Evolutionary conservation across 306 rosid species (phyloP), one percentile per base, ranked within the genome.

Genomic region (Cucurbita moschata): DNA sequence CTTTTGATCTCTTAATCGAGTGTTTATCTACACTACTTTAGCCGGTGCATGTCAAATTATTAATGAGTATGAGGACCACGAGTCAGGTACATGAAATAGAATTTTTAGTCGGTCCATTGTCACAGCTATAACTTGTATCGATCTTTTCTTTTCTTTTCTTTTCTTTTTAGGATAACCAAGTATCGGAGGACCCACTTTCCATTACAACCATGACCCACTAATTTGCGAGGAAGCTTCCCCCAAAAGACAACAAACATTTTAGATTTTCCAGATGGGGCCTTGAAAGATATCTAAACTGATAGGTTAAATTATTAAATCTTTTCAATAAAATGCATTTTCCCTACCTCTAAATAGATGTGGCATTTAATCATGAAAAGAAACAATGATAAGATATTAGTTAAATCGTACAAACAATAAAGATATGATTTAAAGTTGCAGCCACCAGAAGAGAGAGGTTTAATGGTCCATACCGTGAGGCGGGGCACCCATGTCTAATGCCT

Each of bases 401-500:
- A 43, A 42, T 65, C 53, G 49, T 42, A 10, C 50, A 49, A 66
- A 43, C 72, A 43, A 64, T 8, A 42, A 69, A 30, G 74, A 16
- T 26, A 26, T 47, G 58, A 16, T n/a, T 69, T 65, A 2, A 42
- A 65, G 37, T 42, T 62, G 43, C 30, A 69, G 59, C 23, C 5
- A 69, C 46, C 13, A 56, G 39, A 47, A 69, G 46, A 49, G 14
- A 70, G 26, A 70, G 46, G 59, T 30, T 68, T 65, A 49, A 50
- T 50, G 59, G 9, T 70, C 61, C 81, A 79, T 90, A 94, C 99
- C 99, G 77, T 91, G 99, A 54, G 99, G 97, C 75, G 97, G 99
- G 82, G 97, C 99, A 61, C 97, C 99, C 96, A 91, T 94, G 91
- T 91, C 99, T 58, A 94, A 81, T 23, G 99, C 99, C 81, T 94